phyloP scores from a whole-genome alignment of 2,329 filamentous ascomycete species.

The Trichophyton schoenleinii region DNA sequence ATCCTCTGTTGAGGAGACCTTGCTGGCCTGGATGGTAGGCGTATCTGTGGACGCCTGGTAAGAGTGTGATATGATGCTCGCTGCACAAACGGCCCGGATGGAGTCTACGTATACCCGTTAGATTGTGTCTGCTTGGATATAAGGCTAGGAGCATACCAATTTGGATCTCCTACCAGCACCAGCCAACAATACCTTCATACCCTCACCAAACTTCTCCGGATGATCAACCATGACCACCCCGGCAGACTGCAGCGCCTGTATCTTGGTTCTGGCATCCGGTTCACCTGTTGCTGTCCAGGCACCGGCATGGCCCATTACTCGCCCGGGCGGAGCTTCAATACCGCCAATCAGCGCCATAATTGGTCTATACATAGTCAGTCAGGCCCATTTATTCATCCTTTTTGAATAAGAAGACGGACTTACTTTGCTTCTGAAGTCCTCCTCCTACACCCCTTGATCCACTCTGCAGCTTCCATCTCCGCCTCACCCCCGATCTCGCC shows the following conservation, averaged over 20 bases:
- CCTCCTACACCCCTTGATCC: slow-evolving; percentile 54
- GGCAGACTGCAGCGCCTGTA: slow-evolving; percentile 50
- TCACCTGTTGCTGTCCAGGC: slow-evolving; percentile 59
- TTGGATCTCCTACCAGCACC: slow-evolving; percentile 22
- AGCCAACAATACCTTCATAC: slow-evolving; percentile 50
- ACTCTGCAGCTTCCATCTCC: slow-evolving; percentile 60
- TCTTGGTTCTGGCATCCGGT: slow-evolving; percentile 52
- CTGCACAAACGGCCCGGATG: slow-evolving; percentile 25
- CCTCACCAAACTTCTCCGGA: slow-evolving; percentile 59
- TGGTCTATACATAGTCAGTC: slow-evolving; percentile 38
- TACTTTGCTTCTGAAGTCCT: slow-evolving; percentile 51
- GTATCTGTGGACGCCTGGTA: slow-evolving; percentile 11
- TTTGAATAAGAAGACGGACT: slow-evolving; percentile 1
- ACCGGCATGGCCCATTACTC: slow-evolving; percentile 68
- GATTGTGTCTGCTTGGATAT: slow-evolving; percentile 6
- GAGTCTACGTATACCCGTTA: slow-evolving; percentile 12
- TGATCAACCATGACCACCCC: slow-evolving; percentile 62
- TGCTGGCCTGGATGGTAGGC: background rate
- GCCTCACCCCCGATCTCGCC: slow-evolving; percentile 60
- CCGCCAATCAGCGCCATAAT: slow-evolving; percentile 62
- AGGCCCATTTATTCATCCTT: background rate
- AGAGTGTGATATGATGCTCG: slow-evolving; percentile 44
- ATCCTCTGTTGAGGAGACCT: slow-evolving; percentile 33
- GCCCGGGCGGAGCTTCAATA: slow-evolving; percentile 47
- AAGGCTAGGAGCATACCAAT: background rate